Conservation (phyloP, 192 early-diverging fungal species). For the Geranomyces variabilis region DNA sequence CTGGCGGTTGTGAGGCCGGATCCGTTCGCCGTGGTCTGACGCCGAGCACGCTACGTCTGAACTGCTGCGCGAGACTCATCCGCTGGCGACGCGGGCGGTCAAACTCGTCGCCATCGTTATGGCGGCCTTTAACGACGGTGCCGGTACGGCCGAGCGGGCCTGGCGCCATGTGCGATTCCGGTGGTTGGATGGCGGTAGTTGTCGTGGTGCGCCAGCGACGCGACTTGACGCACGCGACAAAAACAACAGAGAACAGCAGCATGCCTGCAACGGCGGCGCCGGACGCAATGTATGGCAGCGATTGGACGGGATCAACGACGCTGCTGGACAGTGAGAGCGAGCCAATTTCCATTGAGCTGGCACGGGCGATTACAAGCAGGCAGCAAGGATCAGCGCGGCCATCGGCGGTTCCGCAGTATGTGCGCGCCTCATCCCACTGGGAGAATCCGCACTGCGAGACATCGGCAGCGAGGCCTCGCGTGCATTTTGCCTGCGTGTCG, state of each 20-base stretch:
- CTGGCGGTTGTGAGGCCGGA: slow-evolving; percentile 6
- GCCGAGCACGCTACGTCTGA: slow-evolving; percentile 22
- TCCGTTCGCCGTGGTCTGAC: background rate
- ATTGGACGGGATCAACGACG: slow-evolving; percentile 23
- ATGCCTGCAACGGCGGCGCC: slow-evolving; percentile 35
- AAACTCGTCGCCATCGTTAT: background rate
- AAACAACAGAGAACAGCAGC: slow-evolving; percentile 14
- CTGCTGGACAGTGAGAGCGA: background rate
- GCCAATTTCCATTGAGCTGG: background rate
- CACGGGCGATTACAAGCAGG: background rate
- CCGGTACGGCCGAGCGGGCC: background rate
- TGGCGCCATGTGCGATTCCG: slow-evolving; percentile 1
- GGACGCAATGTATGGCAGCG: slow-evolving; percentile 38
- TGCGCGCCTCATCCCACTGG: background rate
- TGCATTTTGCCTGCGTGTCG: slow-evolving; percentile 20
- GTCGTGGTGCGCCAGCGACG: slow-evolving; percentile 26
- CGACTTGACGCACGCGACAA: slow-evolving; percentile 30
- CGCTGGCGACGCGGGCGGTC: background rate
- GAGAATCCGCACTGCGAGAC: slow-evolving; percentile 30
- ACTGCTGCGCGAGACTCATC: background rate
- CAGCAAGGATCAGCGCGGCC: slow-evolving; percentile 21
- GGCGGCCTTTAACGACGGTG: slow-evolving; percentile 16
- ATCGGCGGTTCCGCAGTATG: slow-evolving; percentile 29
- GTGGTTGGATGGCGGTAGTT: slow-evolving; percentile 35
- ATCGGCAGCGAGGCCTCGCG: slow-evolving; percentile 31